Evolutionary conservation across 306 rosid genomes (phyloP), one percentile per base, ranked within the genome.

Genomic region (Quercus agrifolia): DNA sequence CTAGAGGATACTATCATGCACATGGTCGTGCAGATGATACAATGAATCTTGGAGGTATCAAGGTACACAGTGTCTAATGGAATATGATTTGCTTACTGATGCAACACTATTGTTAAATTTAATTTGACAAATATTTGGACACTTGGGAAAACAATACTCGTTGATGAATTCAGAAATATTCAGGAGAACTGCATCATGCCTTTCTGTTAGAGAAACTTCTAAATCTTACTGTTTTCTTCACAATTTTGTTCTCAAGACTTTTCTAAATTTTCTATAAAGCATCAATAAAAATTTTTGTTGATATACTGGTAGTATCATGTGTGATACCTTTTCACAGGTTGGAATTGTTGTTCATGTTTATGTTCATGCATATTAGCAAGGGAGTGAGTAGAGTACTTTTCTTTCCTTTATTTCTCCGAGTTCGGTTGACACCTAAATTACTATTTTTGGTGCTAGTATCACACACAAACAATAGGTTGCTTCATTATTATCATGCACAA

Each of bases 11-110:
- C 89, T 92, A 92, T 78, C 99, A 83, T 56, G 99, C 99, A 2
- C 99, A 92, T 75, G 99, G 99, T 62, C 97, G 99, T 77, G 95
- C 95, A 7, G 99, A 94, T 83, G 99, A 94, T 84, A 92, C 97
- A 49, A 94, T 94, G 99, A 94, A 94, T 86, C 93, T 94, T 49
- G 97, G 97, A 68, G 99, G 99, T 77, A 92, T 94, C 88, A 94
- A 94, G 99, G 99, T 94, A 83, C 77, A 38, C 57, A 30, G 49
- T 70, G 21, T 72, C 69, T 69, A 18, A 38, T 73, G 44, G 38
- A 67, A n/a, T 67, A 33, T 19, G 72, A 33, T 67, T 12, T 21
- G 1, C 51, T 33, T 33, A 35, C 27, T 12, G n/a, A 33, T 8
- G 52, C 51, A n/a, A 67, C 25, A 6, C 25, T 12, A 19, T 67